A percentile compares a stretch with the other conserved stretches of the same genome.
Conservation (phyloP, 2,329 filamentous ascomycete genomes). For the Trichoderma cornu-damae region DNA sequence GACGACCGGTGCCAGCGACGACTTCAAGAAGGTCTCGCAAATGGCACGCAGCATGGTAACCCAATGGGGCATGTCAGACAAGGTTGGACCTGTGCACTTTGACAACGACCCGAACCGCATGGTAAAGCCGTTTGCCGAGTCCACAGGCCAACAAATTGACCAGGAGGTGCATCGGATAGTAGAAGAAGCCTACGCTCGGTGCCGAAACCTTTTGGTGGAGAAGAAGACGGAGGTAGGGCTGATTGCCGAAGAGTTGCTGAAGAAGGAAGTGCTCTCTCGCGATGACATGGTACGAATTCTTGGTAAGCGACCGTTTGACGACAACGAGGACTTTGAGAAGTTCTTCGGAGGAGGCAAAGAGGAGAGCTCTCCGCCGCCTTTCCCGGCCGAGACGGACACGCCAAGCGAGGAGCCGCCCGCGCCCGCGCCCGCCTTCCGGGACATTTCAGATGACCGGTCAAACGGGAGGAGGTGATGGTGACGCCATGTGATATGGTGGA, state of each 20-base stretch:
- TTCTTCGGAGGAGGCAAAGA: slow-evolving; percentile 70
- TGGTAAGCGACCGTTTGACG: slow-evolving; percentile 77
- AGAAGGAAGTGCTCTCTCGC: slow-evolving; percentile 83
- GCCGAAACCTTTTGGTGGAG: slow-evolving; percentile 72
- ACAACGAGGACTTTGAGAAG: slow-evolving; percentile 83
- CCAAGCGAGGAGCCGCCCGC: slow-evolving; percentile 33
- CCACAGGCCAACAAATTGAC: slow-evolving; percentile 89
- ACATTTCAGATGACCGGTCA: slow-evolving; percentile 23
- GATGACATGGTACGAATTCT: slow-evolving; percentile 90
- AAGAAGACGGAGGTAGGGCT: slow-evolving; percentile 86
- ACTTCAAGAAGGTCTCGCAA: slow-evolving; percentile 96
- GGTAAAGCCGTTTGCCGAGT: slow-evolving; percentile 92
- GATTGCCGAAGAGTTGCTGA: slow-evolving; percentile 86
- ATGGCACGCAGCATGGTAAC: slow-evolving; percentile 98
- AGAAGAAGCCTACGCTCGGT: slow-evolving; percentile 87
- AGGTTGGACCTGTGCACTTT: slow-evolving; percentile 89
- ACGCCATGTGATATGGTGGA: background rate
- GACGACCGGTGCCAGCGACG: slow-evolving; percentile 88
- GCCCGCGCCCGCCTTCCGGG: slow-evolving; percentile 38
- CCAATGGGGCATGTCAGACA: slow-evolving; percentile 97
- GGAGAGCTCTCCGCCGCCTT: slow-evolving; percentile 54
- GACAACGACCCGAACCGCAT: slow-evolving; percentile 76
- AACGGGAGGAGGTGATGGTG: slow-evolving; percentile 17
- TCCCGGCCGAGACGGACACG: slow-evolving; percentile 42
- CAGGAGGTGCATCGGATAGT: slow-evolving; percentile 86